Conservation (phyloP, 2,329 filamentous ascomycete species). For the Neonectria ditissima region DNA sequence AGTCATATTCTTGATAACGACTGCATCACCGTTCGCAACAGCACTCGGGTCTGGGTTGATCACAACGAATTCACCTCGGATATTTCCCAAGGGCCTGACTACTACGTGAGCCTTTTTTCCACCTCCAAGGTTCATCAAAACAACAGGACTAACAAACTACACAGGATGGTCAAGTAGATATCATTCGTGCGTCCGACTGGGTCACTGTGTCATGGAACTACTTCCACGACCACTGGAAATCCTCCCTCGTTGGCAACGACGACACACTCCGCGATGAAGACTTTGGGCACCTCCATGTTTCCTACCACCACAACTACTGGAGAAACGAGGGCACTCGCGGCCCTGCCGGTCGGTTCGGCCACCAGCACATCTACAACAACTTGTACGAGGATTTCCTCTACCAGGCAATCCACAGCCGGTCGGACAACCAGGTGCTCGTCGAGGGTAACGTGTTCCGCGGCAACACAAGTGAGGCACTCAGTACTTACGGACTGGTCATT, state of each 20-base stretch:
- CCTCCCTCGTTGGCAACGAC: conserved; percentile 58
- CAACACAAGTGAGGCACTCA: conserved; percentile 61
- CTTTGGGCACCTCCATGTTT: conserved; percentile 58
- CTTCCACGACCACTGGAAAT: conserved; percentile 63
- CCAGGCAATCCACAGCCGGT: conserved; percentile 62
- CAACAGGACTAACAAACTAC: not conserved
- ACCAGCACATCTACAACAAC: conserved; percentile 63
- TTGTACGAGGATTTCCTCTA: conserved; percentile 60
- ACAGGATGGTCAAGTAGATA: conserved; percentile 59
- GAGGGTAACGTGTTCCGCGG: conserved; percentile 62
- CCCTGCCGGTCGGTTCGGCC: conserved; percentile 61
- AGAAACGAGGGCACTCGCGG: conserved; percentile 58
- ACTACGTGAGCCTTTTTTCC: conserved; percentile 42
- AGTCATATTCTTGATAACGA: conserved; percentile 55
- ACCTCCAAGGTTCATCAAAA: no score
- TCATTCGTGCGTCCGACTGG: conserved; percentile 58
- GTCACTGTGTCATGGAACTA: conserved; percentile 62
- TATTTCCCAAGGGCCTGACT: conserved; percentile 53
- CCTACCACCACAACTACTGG: conserved; percentile 65
- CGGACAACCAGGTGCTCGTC: conserved; percentile 61
- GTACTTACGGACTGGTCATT: conserved; percentile 67
- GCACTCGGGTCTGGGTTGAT: conserved; percentile 60
- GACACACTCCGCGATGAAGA: conserved; percentile 55
- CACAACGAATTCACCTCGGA: conserved; percentile 61
- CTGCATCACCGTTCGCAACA: conserved; percentile 57